phyloP scores from a whole-genome alignment of 139 green algal species.

The Mesotaenium endlicherianum region DNA sequence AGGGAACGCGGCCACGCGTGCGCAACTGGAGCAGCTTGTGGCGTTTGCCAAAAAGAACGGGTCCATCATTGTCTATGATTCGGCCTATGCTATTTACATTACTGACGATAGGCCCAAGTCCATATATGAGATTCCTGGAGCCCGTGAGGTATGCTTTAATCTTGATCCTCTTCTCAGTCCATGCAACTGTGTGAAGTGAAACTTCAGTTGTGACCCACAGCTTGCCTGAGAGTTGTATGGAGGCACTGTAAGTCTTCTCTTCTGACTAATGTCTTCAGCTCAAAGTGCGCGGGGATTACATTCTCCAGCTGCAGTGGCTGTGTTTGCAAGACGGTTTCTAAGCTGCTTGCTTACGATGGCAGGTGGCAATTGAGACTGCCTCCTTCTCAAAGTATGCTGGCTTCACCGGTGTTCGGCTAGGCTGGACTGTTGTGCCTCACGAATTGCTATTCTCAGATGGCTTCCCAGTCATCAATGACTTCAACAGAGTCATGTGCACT shows the following conservation, averaged over 20 bases:
- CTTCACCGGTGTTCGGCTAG: conserved; percentile 96
- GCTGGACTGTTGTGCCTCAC: conserved; percentile 97
- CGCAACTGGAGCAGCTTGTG: conserved; percentile 89
- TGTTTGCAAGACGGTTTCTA: no score
- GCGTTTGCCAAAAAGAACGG: conserved; percentile 80
- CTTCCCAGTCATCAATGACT: conserved; percentile 78
- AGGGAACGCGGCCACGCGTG: conserved; percentile 84
- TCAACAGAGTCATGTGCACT: conserved; percentile 94
- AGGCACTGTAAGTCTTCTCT: no score
- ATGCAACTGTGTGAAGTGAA: no score
- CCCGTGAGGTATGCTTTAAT: conserved; percentile 27
- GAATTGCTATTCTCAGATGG: conserved; percentile 76
- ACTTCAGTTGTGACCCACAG: no score
- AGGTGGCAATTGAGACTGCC: conserved; percentile 52
- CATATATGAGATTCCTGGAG: conserved; percentile 95
- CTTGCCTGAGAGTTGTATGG: no score
- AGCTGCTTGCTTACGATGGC: no score
- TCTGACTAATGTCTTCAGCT: no score
- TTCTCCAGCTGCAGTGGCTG: no score
- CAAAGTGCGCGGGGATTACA: no score
- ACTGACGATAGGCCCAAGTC: conserved; percentile 82
- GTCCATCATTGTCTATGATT: conserved; percentile 94
- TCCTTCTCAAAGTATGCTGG: conserved; percentile 62
- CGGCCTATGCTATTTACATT: conserved; percentile 97
- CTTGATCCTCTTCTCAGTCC: no score